Evolutionary conservation across 2,329 filamentous ascomycete genomes (phyloP).

Genomic region (Graphilbum fragrans): DNA sequence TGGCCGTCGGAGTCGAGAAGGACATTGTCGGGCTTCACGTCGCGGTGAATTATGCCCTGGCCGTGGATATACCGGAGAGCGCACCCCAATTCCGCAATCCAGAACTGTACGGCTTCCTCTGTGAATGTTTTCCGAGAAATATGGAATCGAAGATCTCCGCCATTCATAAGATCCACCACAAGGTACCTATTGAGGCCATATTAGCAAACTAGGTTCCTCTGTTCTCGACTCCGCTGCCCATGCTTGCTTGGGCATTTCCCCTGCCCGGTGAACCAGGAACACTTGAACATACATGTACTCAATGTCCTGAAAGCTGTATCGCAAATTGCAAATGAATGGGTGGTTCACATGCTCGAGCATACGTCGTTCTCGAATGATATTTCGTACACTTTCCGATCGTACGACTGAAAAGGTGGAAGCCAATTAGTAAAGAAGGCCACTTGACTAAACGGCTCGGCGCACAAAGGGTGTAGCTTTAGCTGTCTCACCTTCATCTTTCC

Average conservation of each 20-base stretch:
- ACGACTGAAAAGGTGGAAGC: constrained; percentile 52
- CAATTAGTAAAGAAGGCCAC: neutral
- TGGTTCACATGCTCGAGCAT: constrained; percentile 99
- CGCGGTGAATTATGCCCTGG: constrained; percentile 81
- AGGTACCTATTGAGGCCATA: constrained; percentile 73
- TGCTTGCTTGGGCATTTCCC: too few species aligned
- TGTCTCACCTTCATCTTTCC: constrained; percentile 84
- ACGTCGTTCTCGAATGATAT: constrained; percentile 91
- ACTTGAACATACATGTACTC: constrained; percentile 91
- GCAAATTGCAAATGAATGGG: constrained; percentile 93
- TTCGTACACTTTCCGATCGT: constrained; percentile 91
- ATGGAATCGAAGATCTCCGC: constrained; percentile 91
- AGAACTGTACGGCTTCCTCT: constrained; percentile 91
- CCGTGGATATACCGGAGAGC: constrained; percentile 77
- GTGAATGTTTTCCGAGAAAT: constrained; percentile 97
- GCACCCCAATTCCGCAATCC: constrained; percentile 90
- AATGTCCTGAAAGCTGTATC: constrained; percentile 98
- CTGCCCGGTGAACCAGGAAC: too few species aligned
- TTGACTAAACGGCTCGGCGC: too few species aligned
- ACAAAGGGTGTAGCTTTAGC: neutral
- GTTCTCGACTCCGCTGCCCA: too few species aligned
- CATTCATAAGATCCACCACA: constrained; percentile 96
- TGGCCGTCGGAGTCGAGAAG: constrained; percentile 81
- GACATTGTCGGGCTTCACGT: constrained; percentile 88
- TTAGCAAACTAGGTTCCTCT: constrained; percentile 4